A percentile compares a stretch with the other conserved stretches of the same genome.
These are phyloP conservation scores for Astrocystis sublimbata DNA, from an alignment of 495 filamentous ascomycete species.

Conservation along the genomic window DNA sequence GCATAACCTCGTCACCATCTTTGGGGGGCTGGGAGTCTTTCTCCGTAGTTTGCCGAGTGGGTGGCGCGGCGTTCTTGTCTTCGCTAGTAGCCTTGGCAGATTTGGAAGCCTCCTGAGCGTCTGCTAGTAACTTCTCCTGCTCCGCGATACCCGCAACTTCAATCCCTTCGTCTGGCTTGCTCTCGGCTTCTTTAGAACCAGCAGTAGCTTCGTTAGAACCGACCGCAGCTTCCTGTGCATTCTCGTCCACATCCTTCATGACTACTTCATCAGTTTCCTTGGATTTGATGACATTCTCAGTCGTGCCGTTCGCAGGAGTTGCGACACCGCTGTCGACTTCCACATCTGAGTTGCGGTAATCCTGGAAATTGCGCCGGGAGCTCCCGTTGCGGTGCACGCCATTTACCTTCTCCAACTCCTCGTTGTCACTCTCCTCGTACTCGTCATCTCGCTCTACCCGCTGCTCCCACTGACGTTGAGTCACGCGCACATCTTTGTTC, in stretches of 20 bases:
- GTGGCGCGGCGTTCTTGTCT: constrained; percentile 22
- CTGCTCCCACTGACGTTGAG: constrained; percentile 82
- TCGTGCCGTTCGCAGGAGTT: constrained; percentile 54
- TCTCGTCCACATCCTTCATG: constrained; percentile 60
- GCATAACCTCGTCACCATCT: constrained; percentile 39
- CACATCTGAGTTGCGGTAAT: constrained; percentile 70
- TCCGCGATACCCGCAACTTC: constrained; percentile 35
- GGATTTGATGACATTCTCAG: constrained; percentile 48
- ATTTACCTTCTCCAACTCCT: constrained; percentile 74
- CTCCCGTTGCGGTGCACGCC: constrained; percentile 66
- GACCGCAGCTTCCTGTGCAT: constrained; percentile 28
- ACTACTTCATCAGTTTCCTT: constrained; percentile 63
- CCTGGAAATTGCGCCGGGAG: constrained; percentile 65
- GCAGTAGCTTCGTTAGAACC: constrained; percentile 23
- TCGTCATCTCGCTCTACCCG: constrained; percentile 72
- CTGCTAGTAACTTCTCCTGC: constrained; percentile 19
- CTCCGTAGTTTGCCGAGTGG: neutral
- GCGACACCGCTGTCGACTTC: constrained; percentile 64
- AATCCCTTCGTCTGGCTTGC: constrained; percentile 31
- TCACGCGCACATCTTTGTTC: constrained; percentile 80
- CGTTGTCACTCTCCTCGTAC: constrained; percentile 83
- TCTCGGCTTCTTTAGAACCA: constrained; percentile 39
- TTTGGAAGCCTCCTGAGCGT: constrained; percentile 19
- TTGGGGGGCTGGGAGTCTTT: constrained; percentile 19
- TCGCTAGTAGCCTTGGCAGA: constrained; percentile 26